Base-by-base conservation (phyloP, 1,139 yeast genomes). In the Scheffersomyces stambukii region DNA sequence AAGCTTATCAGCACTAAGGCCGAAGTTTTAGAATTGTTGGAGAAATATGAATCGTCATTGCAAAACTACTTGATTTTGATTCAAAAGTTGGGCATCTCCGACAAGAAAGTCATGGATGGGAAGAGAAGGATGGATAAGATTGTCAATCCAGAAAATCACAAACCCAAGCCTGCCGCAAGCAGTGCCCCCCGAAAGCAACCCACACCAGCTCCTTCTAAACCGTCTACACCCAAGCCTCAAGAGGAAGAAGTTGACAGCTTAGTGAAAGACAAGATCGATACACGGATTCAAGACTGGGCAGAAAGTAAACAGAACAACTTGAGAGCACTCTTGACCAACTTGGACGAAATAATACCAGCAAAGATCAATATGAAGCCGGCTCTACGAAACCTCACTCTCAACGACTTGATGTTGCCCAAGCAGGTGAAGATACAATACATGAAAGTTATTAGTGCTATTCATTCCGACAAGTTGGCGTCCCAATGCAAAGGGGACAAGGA, bases 401-500 rank as follows among this genome's bases (percentile, higher is more conserved):
- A 81, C 10, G 97, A 91, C 34, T 63, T 93, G 36, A 91, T 91
- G 43, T 62, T 89, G 42, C 89, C 95, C n/a, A 88, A 86, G 45
- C 88, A 83, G 50, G 97, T 89, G 24, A 89, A 91, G 52, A 62
- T 89, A 25, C 68, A 69, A 19, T 93, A 91, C 54, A 75, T 93
- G 89, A 91, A 86, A 54, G 97, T 96, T 1, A 93, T 88, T 23
- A 80, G 95, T 19, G 77, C 81, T 42, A 86, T 93, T 5, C 99
- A 93, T 50, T 98, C 98, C 0, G 98, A 93, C 54, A 93, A 93
- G 54, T 61, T 88, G 22, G 64, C 76, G 4, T 39, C 45, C 11
- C 48, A 42, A 31, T 38, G 45, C 15, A 62, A 66, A 19, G 57
- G 78, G 6, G 56, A 60, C 17, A 61, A 76, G n/a, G 91, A 85